phyloP scores from a whole-genome alignment of 768 basidiomycete species.

The Xerocomus brunneocitrinus region DNA sequence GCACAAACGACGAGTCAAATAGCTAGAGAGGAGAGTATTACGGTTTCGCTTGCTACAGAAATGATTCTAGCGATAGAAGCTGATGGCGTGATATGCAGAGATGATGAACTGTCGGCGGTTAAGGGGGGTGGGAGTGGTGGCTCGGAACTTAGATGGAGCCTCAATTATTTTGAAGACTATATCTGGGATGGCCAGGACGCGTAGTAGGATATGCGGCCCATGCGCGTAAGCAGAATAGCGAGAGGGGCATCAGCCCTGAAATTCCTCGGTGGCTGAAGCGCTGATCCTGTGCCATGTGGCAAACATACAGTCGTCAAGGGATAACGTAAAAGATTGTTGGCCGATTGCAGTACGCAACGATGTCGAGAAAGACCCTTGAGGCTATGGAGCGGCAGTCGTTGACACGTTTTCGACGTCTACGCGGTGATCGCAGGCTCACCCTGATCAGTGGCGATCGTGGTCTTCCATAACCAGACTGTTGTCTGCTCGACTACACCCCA shows the following conservation, averaged over 20 bases:
- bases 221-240: background rate
- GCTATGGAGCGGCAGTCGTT: constrained; percentile 8
- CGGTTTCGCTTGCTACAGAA: constrained; percentile 70
- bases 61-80: constrained; percentile 73
- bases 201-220: background rate
- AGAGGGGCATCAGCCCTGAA: background rate
- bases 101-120: constrained; percentile 48
- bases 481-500: background rate
- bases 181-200: constrained; percentile 64
- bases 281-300: constrained; percentile 6
- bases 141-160: constrained; percentile 70
- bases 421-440: constrained; percentile 9
- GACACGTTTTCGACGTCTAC: constrained; percentile 31
- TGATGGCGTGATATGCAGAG: constrained; percentile 68
- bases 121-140: constrained; percentile 42
- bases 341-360: background rate
- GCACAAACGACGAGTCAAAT: constrained; percentile 64
- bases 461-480: background rate
- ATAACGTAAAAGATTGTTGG: constrained; percentile 4
- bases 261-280: background rate
- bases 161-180: constrained; percentile 62
- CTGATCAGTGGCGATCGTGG: constrained; percentile 22
- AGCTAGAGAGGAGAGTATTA: constrained; percentile 64
- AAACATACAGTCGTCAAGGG: background rate
- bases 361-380: constrained; percentile 14